These are phyloP conservation scores for Ophiocordyceps camponoti-floridani DNA, from an alignment of 2,329 filamentous ascomycete genomes.

Conservation along the genomic window DNA sequence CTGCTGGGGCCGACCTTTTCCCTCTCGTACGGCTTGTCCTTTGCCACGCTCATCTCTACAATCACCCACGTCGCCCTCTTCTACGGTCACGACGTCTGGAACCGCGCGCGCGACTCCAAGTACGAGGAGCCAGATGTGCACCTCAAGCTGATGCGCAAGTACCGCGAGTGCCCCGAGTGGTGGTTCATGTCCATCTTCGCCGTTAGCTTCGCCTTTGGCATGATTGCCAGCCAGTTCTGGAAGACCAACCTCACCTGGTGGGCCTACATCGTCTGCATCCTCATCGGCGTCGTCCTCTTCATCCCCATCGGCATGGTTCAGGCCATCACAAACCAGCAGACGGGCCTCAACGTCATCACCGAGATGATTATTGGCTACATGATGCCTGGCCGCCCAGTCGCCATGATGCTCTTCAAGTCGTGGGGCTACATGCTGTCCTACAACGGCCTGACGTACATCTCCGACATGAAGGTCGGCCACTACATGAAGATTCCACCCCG, in stretches of 20 bases:
- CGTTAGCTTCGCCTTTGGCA: constrained; percentile 29
- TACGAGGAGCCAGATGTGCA: constrained; percentile 31
- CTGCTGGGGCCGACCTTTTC: constrained; percentile 36
- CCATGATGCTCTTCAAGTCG: constrained; percentile 31
- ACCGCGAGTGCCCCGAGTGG: constrained; percentile 35
- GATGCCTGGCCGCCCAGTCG: constrained; percentile 26
- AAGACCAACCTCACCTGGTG: constrained; percentile 24
- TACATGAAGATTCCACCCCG: constrained; percentile 36
- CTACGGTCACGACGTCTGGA: constrained; percentile 29
- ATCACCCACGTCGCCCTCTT: constrained; percentile 33
- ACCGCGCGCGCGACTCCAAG: constrained; percentile 12
- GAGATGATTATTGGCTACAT: constrained; percentile 31
- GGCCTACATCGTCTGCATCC: constrained; percentile 20
- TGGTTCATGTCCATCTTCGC: constrained; percentile 33
- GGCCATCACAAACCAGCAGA: constrained; percentile 30
- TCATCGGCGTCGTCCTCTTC: constrained; percentile 20
- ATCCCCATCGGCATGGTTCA: constrained; percentile 26
- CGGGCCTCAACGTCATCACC: constrained; percentile 28
- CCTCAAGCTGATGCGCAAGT: constrained; percentile 35
- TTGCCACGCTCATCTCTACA: constrained; percentile 35
- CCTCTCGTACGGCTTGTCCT: constrained; percentile 36
- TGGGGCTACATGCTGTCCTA: constrained; percentile 26
- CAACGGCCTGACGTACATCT: constrained; percentile 27
- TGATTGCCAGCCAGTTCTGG: constrained; percentile 17
- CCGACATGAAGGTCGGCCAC: constrained; percentile 32